Base-by-base conservation (phyloP, 2,329 filamentous ascomycete genomes). In the Nakataea oryzae region DNA sequence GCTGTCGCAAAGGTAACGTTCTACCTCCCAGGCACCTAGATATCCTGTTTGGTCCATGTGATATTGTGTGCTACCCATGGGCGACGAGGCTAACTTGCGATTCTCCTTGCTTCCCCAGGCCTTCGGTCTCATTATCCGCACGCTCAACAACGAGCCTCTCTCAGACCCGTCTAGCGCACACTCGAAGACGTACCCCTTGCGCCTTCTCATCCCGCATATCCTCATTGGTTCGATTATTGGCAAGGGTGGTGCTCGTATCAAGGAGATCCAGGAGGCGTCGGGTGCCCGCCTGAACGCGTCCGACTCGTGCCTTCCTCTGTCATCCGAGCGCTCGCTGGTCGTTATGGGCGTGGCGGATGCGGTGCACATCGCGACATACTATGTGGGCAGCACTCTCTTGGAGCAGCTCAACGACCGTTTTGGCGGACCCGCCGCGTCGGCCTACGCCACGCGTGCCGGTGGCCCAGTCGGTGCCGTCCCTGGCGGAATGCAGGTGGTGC, bases 181-280 rank as follows among this genome's bases (percentile, higher is more conserved):
- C 67, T 97, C 93, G 65, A 97, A 97, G 83, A 96, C 93, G 1
- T 99, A 99, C 70, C 95, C 95, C 64, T 87, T 99, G 62, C 92
- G 95, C 69, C 86, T 99, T 60, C 86, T 99, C 62, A 91, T 99
- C 69, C 95, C 95, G 24, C 95, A 97, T 73, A 95, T 99, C 69
- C 84, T 99, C 63, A 99, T 99, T 70, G 95, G 95, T 61, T 97
- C 93, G 64, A 97, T 99, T 76, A 99, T 99, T 75, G 95, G 95
- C 70, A 99, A 99, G 80, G 91, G 89, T 66, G 95, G 95, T 67
- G 90, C 93, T 64, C 88, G 95, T 66, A 99, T 99, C 73, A 91
- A 95, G 67, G 95, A 99, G 78, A 99, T 99, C 65, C 95, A 99
- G 75, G 95, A 99, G 73, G 93, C 93, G 26, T 99, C 95, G 21